Base-by-base conservation (phyloP, 441 rosid genomes). In the Populus hybrid region DNA sequence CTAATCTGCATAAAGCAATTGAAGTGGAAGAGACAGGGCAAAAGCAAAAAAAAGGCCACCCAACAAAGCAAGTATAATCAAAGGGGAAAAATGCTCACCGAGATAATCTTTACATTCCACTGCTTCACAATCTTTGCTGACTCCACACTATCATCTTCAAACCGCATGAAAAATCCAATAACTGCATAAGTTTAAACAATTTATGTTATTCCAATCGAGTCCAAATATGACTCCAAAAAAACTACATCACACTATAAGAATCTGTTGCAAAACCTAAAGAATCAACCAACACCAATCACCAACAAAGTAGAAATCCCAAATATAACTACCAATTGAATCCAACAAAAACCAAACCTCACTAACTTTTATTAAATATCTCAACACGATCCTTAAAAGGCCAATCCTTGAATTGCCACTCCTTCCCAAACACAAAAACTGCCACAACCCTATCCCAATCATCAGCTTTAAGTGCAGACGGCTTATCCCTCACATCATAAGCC, bases 381-480 rank as follows among this genome's bases (percentile, higher is more conserved):
- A 94, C 95, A 70, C 89, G 97, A 76, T 91, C 99, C 90, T 92
- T 94, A 75, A 88, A 95, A 73, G 99, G 99, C 98, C 99, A 95
- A 65, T 94, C 99, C 83, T 94, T 95, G 81, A 95, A 95, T 87
- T 95, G 99, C 99, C 99, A 92, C 82, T 95, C 97, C 75, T 95
- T 95, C 9, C 99, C 99, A 87, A 94, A 78, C 14, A 95, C 97
- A 2, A 92, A 95, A 75, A 90, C 97, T 0, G 97, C 95, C 75
- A 95, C 97, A 59, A 95, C 97, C 67, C 94, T 82, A 65, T 94
- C 99, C 97, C 99, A 95, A 79, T 92, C 98, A 82, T 92, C 97
- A 2, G 91, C 76, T 81, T 90, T 94, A 79, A 92, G 84, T 0
- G 96, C 92, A 72, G 96, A 91, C 0, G 97, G 98, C 85, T 94